A percentile compares a stretch with the other conserved stretches of the same genome.
phyloP scores from a whole-genome alignment of 768 basidiomycete genomes.

The Calocera viscosa region DNA sequence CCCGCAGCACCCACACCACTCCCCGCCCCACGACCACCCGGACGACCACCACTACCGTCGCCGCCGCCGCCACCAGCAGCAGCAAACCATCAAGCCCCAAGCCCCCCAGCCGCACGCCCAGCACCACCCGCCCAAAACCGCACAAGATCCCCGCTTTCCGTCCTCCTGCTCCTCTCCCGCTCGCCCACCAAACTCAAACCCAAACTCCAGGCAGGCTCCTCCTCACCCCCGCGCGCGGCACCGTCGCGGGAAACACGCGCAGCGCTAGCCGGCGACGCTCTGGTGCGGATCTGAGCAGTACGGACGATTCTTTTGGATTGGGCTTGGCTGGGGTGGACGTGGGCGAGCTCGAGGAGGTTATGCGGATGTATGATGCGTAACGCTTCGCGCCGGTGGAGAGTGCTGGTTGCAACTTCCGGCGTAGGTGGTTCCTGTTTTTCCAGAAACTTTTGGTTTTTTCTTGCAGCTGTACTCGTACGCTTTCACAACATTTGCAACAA shows the following conservation, averaged over 20 bases:
- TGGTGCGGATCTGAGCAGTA: not conserved
- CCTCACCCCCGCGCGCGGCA: not conserved
- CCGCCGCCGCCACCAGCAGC: not conserved
- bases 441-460: too few relatives aligned
- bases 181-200: not conserved
- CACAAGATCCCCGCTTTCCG: not conserved
- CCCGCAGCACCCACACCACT: not conserved
- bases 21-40: not conserved
- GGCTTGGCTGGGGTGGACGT: not conserved
- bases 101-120: not conserved
- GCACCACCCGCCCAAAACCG: not conserved
- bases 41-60: not conserved
- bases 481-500: too few relatives aligned
- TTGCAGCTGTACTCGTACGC: too few relatives aligned
- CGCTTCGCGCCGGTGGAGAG: too few relatives aligned
- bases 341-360: not conserved
- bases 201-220: not conserved
- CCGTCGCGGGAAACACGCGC: not conserved
- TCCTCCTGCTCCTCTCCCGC: not conserved
- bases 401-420: too few relatives aligned
- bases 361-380: not conserved
- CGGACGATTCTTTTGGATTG: not conserved
- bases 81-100: not conserved
- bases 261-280: not conserved
- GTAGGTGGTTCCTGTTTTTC: too few relatives aligned